Conservation (phyloP, 768 basidiomycete species). For the Auricularia sp. region DNA sequence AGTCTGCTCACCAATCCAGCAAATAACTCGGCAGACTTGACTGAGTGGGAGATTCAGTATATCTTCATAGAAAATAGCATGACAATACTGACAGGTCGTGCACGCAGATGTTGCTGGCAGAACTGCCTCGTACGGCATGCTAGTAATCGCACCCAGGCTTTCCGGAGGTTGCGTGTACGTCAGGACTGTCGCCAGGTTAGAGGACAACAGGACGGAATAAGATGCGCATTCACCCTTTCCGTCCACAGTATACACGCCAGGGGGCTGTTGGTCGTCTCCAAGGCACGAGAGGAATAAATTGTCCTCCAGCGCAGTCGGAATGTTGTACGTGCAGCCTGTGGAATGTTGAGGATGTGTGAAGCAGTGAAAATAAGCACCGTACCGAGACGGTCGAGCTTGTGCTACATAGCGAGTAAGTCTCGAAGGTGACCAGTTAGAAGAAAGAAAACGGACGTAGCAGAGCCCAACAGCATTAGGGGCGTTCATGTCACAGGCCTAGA, state of each 20-base stretch:
- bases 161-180: constrained; percentile 43
- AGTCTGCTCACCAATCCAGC: not conserved
- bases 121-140: constrained; percentile 31
- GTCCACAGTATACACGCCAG: constrained; percentile 38
- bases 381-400: constrained; percentile 48
- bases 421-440: not conserved
- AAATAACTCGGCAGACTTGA: not conserved
- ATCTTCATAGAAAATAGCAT: not conserved
- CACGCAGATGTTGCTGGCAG: not conserved
- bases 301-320: constrained; percentile 51
- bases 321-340: constrained; percentile 53
- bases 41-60: not conserved
- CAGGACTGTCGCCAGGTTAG: constrained; percentile 11
- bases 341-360: no score
- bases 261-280: constrained; percentile 52
- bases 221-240: constrained; percentile 21
- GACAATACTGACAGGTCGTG: not conserved
- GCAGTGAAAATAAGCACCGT: no score
- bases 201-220: not conserved
- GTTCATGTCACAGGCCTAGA: constrained; percentile 52
- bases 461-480: constrained; percentile 18
- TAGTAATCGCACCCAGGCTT: constrained; percentile 33
- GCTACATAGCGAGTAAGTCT: not conserved
- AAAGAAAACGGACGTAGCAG: not conserved
- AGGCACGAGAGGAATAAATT: constrained; percentile 55